phyloP scores from a whole-genome alignment of 352 stramenopile genomes.

The Globisporangium parvum region DNA sequence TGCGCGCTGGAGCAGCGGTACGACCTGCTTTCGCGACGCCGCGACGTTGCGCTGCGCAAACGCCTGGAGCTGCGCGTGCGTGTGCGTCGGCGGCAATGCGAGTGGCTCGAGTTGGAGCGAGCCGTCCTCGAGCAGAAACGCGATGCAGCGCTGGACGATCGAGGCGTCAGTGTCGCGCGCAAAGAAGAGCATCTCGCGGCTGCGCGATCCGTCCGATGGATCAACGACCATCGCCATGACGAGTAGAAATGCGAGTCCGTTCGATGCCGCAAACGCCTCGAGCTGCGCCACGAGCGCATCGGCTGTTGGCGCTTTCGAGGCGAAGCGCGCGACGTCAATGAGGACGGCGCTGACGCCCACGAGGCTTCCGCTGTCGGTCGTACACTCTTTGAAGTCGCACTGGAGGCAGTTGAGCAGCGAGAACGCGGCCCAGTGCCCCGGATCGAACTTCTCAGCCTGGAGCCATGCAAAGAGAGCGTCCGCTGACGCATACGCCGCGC shows the following conservation, averaged over 20 bases:
- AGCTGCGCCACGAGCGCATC: constrained; percentile 25
- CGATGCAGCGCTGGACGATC: constrained; percentile 24
- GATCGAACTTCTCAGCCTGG: constrained; percentile 61
- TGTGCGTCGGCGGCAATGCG: constrained; percentile 24
- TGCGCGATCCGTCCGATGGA: constrained; percentile 23
- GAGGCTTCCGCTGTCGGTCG: constrained; percentile 7
- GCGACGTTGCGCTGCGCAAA: constrained; percentile 58
- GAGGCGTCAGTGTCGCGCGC: constrained; percentile 14
- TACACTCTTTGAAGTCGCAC: constrained; percentile 82
- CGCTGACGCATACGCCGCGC: constrained; percentile 34
- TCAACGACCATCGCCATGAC: constrained; percentile 65
- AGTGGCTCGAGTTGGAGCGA: constrained; percentile 38
- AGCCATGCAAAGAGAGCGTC: constrained; percentile 57
- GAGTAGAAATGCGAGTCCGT: constrained; percentile 52
- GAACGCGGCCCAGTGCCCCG: constrained; percentile 54
- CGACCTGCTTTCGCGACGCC: constrained; percentile 73
- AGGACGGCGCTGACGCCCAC: constrained; percentile 63
- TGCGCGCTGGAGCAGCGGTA: constrained; percentile 53
- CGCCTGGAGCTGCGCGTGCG: constrained; percentile 23
- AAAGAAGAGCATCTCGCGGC: constrained; percentile 67
- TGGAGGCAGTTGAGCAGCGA: constrained; percentile 58
- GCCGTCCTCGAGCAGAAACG: constrained; percentile 28
- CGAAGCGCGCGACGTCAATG: constrained; percentile 46
- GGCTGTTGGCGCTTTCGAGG: constrained; percentile 29
- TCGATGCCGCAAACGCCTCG: constrained; percentile 31